Conservation (phyloP, 1,284 basidiomycete species). For the Puccinia novopanici region DNA sequence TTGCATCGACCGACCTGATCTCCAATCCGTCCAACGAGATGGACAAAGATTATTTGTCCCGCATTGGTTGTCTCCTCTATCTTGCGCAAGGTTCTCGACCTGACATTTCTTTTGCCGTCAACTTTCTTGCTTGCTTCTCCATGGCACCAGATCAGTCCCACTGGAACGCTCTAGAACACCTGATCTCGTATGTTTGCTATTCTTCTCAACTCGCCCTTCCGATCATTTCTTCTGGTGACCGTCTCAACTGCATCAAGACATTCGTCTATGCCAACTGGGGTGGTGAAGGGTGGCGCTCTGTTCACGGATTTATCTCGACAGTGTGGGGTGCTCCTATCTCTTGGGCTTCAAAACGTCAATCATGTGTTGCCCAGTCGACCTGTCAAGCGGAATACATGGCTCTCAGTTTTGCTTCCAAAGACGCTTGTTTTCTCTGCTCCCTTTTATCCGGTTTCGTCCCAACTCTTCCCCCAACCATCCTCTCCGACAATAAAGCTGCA, state of each 20-base stretch:
- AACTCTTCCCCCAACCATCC: background rate
- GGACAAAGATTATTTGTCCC: background rate
- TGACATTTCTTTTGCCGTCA: no score
- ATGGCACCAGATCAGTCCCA: background rate
- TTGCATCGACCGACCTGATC: background rate
- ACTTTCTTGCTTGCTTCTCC: no score
- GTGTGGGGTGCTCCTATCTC: background rate
- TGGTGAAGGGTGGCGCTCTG: background rate
- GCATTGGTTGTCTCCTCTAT: no score
- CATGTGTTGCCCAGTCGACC: constrained; percentile 11
- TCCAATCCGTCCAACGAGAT: background rate
- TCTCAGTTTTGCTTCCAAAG: background rate
- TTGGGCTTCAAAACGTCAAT: constrained; percentile 7
- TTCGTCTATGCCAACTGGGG: constrained; percentile 24
- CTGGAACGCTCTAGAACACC: constrained; percentile 9
- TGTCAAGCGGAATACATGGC: constrained; percentile 32
- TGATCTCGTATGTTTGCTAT: background rate
- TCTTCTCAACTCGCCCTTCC: background rate
- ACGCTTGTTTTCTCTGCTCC: background rate
- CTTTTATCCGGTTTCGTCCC: background rate
- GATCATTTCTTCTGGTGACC: background rate
- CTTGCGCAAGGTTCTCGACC: no score
- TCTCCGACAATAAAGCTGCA: no score
- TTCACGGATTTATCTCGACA: background rate
- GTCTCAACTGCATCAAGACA: background rate